Evolutionary conservation across 257 asterid species (phyloP).

Genomic region (Nicotiana tomentosiformis): DNA sequence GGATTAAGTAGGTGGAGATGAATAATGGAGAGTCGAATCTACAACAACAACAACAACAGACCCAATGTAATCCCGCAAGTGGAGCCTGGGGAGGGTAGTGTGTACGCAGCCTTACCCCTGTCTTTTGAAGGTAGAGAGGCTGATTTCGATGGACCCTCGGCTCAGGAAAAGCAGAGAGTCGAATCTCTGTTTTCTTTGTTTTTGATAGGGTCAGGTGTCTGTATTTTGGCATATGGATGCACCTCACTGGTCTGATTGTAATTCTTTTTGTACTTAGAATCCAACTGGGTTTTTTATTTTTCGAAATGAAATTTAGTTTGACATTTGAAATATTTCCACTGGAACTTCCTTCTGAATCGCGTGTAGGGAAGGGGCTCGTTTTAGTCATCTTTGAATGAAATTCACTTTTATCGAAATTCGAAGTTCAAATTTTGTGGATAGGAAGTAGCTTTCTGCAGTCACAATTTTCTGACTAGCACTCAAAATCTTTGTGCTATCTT

Average conservation of each 20-base stretch:
- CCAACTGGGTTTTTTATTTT: not conserved
- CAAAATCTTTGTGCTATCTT: not conserved
- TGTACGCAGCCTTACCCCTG: too few species aligned
- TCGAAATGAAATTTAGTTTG: not conserved
- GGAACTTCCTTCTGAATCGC: not conserved
- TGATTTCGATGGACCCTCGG: too few species aligned
- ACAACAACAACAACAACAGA: too few species aligned
- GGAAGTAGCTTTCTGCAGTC: not conserved
- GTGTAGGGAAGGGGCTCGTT: not conserved
- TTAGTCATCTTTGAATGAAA: constrained; percentile 5
- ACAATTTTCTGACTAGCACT: not conserved
- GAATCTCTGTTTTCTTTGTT: not conserved
- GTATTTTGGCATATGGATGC: not conserved
- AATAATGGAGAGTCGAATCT: not conserved
- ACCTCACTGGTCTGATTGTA: not conserved
- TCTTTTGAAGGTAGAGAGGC: too few species aligned
- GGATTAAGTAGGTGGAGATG: not conserved
- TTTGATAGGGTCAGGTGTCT: not conserved
- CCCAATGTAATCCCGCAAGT: too few species aligned
- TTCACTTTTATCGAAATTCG: not conserved
- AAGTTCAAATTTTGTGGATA: not conserved
- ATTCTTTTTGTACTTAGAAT: not conserved
- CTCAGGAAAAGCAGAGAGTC: not conserved
- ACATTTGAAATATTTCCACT: not conserved
- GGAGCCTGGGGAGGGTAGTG: too few species aligned